Percentiles rank a stretch among this genome's conserved stretches.
Evolutionary conservation across 208 protist genomes (phyloP).

Genomic region (Naegleria lovaniensis): DNA sequence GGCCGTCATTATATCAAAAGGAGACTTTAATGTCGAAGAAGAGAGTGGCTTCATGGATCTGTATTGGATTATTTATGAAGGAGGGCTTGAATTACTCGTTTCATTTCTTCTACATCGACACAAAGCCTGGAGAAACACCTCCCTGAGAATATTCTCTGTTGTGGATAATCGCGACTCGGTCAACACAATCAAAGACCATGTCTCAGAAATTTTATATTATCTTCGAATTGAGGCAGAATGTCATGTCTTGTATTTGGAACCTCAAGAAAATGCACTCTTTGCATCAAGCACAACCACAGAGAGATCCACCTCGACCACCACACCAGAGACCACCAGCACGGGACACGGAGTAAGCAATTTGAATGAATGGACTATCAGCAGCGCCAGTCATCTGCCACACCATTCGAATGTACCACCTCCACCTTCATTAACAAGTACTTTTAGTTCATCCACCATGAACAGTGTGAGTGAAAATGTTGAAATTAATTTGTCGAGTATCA

Average conservation of each 20-base stretch:
- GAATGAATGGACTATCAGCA: not conserved
- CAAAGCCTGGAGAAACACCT: slow-evolving; percentile 41
- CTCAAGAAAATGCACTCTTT: not conserved
- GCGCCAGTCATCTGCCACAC: not conserved
- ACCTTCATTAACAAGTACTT: not conserved
- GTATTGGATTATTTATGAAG: slow-evolving; percentile 54
- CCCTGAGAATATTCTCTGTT: slow-evolving; percentile 47
- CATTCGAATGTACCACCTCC: not conserved
- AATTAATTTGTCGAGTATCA: not conserved
- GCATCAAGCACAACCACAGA: not conserved
- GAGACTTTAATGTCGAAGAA: not conserved
- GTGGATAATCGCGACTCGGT: slow-evolving; percentile 28
- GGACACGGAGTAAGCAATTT: too few species aligned
- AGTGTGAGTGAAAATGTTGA: not conserved
- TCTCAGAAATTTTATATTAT: slow-evolving; percentile 19
- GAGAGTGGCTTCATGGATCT: slow-evolving; percentile 44
- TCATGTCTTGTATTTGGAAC: not conserved
- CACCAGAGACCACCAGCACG: not conserved
- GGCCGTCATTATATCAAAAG: slow-evolving; percentile 30
- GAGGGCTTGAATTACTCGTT: slow-evolving; percentile 45
- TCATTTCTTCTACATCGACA: slow-evolving; percentile 37
- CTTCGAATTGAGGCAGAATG: slow-evolving; percentile 1
- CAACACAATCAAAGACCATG: not conserved
- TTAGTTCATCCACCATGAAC: not conserved
- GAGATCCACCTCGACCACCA: not conserved